Percentiles rank a stretch among this genome's conserved stretches.
These are phyloP conservation scores for Fusarium buharicum DNA, from an alignment of 2,329 filamentous ascomycete genomes.

Conservation along the genomic window DNA sequence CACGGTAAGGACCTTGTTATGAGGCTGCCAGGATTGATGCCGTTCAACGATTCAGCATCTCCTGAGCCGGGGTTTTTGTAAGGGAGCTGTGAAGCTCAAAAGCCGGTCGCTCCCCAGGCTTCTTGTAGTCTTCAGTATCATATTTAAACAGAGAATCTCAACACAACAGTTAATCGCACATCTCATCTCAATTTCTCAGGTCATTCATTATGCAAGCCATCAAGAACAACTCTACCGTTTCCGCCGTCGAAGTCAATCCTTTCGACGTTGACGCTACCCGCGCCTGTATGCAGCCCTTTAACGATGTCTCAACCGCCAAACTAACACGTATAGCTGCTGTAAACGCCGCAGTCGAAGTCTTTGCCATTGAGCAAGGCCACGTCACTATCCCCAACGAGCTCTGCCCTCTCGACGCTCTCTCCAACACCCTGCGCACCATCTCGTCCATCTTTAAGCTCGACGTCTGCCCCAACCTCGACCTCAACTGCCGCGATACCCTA, in stretches of 20 bases:
- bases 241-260: conserved; percentile 31
- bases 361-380: conserved; percentile 40
- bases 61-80: conserved; percentile 17
- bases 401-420: conserved; percentile 42
- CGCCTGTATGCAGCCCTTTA: conserved; percentile 21
- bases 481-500: conserved; percentile 41
- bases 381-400: conserved; percentile 38
- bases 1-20: conserved; percentile 41
- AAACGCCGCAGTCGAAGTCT: conserved; percentile 38
- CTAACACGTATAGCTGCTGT: conserved; percentile 41
- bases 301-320: background rate
- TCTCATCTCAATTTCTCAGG: background rate
- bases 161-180: background rate
- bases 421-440: conserved; percentile 38
- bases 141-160: conserved; percentile 13
- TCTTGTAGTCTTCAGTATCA: conserved; percentile 1
- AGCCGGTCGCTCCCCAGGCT: conserved; percentile 15
- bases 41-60: conserved; percentile 34
- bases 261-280: conserved; percentile 20
- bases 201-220: conserved; percentile 34
- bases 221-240: conserved; percentile 38
- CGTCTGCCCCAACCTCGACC: conserved; percentile 38
- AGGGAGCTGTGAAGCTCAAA: conserved; percentile 25
- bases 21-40: conserved; percentile 37
- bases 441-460: conserved; percentile 40